A percentile compares a stretch with the other conserved stretches of the same genome.
phyloP scores from a whole-genome alignment of 805 yeast genomes.

The Metschnikowia baotianmanensis region DNA sequence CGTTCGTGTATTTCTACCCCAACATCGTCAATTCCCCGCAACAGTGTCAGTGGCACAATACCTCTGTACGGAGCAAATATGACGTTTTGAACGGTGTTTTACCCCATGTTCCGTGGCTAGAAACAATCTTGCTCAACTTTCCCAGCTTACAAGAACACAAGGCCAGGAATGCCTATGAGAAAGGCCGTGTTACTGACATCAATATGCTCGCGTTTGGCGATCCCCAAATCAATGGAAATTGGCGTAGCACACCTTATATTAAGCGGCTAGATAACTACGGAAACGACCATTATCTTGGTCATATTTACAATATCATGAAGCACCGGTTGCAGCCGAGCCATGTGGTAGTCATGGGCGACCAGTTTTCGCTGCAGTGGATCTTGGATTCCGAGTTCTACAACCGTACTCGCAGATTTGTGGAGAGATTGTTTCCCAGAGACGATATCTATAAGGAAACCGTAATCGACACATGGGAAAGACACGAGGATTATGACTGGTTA shows the following conservation, averaged over 20 bases:
- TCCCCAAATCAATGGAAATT: conserved; percentile 92
- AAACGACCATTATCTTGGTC: conserved; percentile 86
- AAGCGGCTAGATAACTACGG: conserved; percentile 83
- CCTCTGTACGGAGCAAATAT: conserved; percentile 15
- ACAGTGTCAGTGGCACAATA: conserved; percentile 59
- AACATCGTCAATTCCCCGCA: conserved; percentile 46
- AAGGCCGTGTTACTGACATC: conserved; percentile 43
- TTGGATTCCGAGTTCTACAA: conserved; percentile 79
- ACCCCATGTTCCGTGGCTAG: conserved; percentile 13
- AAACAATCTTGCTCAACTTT: conserved; percentile 22
- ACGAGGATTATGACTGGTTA: conserved; percentile 58
- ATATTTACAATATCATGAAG: conserved; percentile 68
- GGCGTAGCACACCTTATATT: conserved; percentile 66
- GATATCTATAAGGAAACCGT: conserved; percentile 47
- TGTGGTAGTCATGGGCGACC: conserved; percentile 89
- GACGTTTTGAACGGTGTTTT: conserved; percentile 13
- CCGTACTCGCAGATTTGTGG: conserved; percentile 71
- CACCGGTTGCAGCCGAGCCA: conserved; percentile 66
- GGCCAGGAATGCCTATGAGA: conserved; percentile 6
- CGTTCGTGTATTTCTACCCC: conserved; percentile 75
- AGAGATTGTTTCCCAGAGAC: conserved; percentile 65
- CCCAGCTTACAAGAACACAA: conserved; percentile 20
- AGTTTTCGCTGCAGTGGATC: conserved; percentile 94
- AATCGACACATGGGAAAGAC: conserved; percentile 45
- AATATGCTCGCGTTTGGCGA: conserved; percentile 86